A percentile compares a stretch with the other conserved stretches of the same genome.
phyloP scores from a whole-genome alignment of 1,284 basidiomycete genomes.

The Trametes pubescens region DNA sequence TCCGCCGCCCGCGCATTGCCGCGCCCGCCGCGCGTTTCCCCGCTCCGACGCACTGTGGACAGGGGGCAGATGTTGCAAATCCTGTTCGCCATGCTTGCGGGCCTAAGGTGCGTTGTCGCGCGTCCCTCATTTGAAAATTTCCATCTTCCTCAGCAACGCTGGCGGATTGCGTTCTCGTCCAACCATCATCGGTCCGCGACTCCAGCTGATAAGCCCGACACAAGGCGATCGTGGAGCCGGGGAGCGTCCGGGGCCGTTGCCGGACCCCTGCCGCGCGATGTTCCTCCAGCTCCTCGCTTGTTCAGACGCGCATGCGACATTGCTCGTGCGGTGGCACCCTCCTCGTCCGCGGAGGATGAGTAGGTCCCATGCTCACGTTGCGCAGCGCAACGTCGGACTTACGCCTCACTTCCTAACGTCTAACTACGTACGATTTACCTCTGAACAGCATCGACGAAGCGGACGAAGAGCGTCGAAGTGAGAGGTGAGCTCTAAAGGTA shows the following conservation, averaged over 20 bases:
- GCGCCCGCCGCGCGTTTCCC: slow-evolving; percentile 1
- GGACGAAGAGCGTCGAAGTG: slow-evolving; percentile 1
- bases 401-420: not conserved
- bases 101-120: not conserved
- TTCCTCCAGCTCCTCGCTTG: slow-evolving; percentile 11
- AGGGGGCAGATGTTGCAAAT: not conserved
- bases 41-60: not conserved
- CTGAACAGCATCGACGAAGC: slow-evolving; percentile 1
- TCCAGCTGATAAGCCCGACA: slow-evolving; percentile 22
- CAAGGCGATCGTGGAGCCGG: slow-evolving; percentile 16
- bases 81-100: not conserved
- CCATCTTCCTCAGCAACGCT: slow-evolving; percentile 13
- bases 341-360: not conserved
- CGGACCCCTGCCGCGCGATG: slow-evolving; percentile 18
- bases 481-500: slow-evolving; percentile 18
- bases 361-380: slow-evolving; percentile 8
- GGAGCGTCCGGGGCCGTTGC: slow-evolving; percentile 8
- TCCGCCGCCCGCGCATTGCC: not conserved
- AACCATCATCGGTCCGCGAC: slow-evolving; percentile 16
- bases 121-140: slow-evolving; percentile 18
- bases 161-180: slow-evolving; percentile 13
- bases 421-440: slow-evolving; percentile 18
- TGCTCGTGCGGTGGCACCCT: not conserved
- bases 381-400: not conserved
- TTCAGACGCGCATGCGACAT: not conserved